Evolutionary conservation across 225 moss, liverwort and hornwort genomes (phyloP), one percentile per base, ranked within the genome.

Genomic region (Marchantia paleacea): DNA sequence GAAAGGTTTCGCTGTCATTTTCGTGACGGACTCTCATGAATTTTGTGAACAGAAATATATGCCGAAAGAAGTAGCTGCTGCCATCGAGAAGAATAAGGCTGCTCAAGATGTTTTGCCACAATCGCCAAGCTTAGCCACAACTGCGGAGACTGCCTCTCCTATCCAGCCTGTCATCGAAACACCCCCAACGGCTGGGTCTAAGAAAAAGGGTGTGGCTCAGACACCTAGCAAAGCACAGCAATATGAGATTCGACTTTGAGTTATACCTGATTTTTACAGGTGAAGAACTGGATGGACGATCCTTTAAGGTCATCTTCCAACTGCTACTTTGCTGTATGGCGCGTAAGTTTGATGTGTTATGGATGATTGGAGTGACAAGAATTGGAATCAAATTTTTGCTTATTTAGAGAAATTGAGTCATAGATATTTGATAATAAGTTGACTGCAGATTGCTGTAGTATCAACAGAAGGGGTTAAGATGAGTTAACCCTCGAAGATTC

Each of bases 41-140:
- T 26, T 11, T 57, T 80, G 81, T 52, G 19, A 76, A 65, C 91
- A 97, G 94, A 94, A 97, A 81, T 97, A 97, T 52, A 97, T 97
- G 96, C 96, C 96, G 52, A 94, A 92, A 75, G 96, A 97, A 84
- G 94, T 97, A 63, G 96, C 96, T 14, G 92, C 88, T 71, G 96
- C 96, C 71, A 93, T 97, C 81, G 96, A 92, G 75, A 97, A 93
- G 86, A 97, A 97, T 63, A 97, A 87, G 83, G 92, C 88, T 69
- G 85, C 79, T 64, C 85, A 85, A 76, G 88, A 85, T 22, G 83
- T 72, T 16, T 80, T 72, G 22, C 55, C 61, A 58, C 77, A 71
- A 78, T 52, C 71, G n/a, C 81, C 73, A 48, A 47, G 64, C 19
- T 19, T 63, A 31, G 70, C 64, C 18, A 47, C 79, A 6, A 69